Conservation (phyloP, 148 eudicot genomes). For the Simmondsia chinensis region DNA sequence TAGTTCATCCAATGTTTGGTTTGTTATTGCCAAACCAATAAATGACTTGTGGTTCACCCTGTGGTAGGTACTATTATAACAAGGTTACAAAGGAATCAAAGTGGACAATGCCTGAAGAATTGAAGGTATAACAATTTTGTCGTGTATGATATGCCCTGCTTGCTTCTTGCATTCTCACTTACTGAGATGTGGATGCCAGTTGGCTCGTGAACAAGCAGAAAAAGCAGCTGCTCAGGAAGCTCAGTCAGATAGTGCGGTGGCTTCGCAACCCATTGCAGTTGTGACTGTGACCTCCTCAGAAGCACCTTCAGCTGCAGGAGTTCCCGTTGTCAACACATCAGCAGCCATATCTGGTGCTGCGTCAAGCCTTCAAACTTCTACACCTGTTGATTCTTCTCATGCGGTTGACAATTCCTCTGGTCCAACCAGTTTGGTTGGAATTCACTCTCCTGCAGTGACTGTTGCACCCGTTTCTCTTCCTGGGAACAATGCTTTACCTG, state of each 20-base stretch:
- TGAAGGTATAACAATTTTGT: slow-evolving; percentile 46
- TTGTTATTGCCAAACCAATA: background rate
- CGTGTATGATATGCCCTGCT: background rate
- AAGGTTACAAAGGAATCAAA: slow-evolving; percentile 89
- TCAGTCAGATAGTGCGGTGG: slow-evolving; percentile 19
- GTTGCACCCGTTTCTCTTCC: slow-evolving; percentile 30
- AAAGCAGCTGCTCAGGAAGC: slow-evolving; percentile 37
- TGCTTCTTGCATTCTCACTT: background rate
- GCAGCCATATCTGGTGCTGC: slow-evolving; percentile 24
- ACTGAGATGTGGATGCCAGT: slow-evolving; percentile 23
- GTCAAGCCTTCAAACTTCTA: slow-evolving; percentile 39
- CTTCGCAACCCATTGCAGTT: slow-evolving; percentile 20
- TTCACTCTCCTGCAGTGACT: slow-evolving; percentile 26
- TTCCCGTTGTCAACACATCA: slow-evolving; percentile 26
- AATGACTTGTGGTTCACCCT: background rate
- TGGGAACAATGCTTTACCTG: slow-evolving; percentile 26
- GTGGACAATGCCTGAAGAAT: slow-evolving; percentile 93
- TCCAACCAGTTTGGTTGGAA: slow-evolving; percentile 15
- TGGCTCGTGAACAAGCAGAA: slow-evolving; percentile 89
- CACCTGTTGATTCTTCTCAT: slow-evolving; percentile 42
- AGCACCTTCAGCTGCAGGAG: slow-evolving; percentile 26
- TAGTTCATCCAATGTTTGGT: no score
- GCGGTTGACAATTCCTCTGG: slow-evolving; percentile 16
- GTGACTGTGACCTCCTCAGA: slow-evolving; percentile 30
- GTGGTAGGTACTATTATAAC: slow-evolving; percentile 81